phyloP scores from a whole-genome alignment of 129 eudicot genomes.

The Erigeron canadensis region DNA sequence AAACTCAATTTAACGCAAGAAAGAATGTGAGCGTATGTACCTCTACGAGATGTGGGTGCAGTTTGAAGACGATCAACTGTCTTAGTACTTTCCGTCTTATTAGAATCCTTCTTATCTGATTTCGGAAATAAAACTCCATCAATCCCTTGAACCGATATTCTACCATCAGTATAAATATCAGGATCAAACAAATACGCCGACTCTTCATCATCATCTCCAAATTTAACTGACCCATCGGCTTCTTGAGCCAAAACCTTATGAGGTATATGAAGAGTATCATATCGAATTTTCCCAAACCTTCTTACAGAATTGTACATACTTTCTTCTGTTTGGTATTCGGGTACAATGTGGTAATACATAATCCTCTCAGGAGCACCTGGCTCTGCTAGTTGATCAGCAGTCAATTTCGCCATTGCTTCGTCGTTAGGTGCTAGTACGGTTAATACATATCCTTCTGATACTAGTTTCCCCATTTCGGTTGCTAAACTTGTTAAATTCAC shows the following conservation, averaged over 20 bases:
- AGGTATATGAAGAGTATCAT: constrained; percentile 71
- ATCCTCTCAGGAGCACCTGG: constrained; percentile 93
- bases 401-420: constrained; percentile 88
- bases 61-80: constrained; percentile 27
- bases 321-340: constrained; percentile 94
- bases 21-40: constrained; percentile 32
- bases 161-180: constrained; percentile 88
- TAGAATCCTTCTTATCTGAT: constrained; percentile 36
- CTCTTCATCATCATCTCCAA: constrained; percentile 66
- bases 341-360: constrained; percentile 79
- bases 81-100: constrained; percentile 14
- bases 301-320: constrained; percentile 90
- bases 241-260: constrained; percentile 79
- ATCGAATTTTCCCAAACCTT: constrained; percentile 75
- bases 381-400: constrained; percentile 84
- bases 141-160: constrained; percentile 94
- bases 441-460: constrained; percentile 85
- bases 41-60: constrained; percentile 62
- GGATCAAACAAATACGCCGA: constrained; percentile 90
- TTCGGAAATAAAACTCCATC: constrained; percentile 82
- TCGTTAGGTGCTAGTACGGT: constrained; percentile 91
- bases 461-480: constrained; percentile 81
- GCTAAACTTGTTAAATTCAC: constrained; percentile 81
- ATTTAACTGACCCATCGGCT: constrained; percentile 91
- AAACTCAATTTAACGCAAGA: neutral